Evolutionary conservation across 2,329 filamentous ascomycete genomes (phyloP), one percentile per base, ranked within the genome.

Genomic region (Microcyclosporella mali): DNA sequence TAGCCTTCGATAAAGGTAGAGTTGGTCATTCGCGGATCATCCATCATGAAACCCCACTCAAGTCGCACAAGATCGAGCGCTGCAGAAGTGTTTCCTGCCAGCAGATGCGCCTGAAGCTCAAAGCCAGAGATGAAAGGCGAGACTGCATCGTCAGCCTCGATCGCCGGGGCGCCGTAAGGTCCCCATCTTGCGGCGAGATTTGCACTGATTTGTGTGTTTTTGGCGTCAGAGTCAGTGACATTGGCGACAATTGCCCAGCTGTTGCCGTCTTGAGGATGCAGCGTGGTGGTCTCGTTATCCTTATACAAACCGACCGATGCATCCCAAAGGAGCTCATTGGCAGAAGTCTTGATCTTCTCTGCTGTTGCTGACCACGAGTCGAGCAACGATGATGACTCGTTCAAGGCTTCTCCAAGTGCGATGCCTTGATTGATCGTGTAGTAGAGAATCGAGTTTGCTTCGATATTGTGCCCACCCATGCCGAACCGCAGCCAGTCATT

Each of bases 11-110:
- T 71, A 38, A 75, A 74, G 0, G 71, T 74, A 0, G 63, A 68
- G 35, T 75, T 72, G 1, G 73, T 77, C 70, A 75, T 74, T 28
- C 70, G 64, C 0, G 71, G 66, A 41, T 75, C 70, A 12, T 75
- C 64, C 4, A 78, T 67, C 73, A 78, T 77, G 51, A 74, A 78
- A 16, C 57, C 58, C 73, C 74, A 78, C 55, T 72, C 66, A 2
- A 70, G 47, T 6, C 68, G 56, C 47, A 73, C 71, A 3, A 74
- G 56, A 2, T 61, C 68, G 1, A 74, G 57, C 0, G 66, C 70
- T 1, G 60, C 59, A 19, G 61, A 57, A 0, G 66, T 54, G 27
- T 71, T 64, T 4, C 56, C 57, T 0, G 70, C 70, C 6, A 66
- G 49, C 40, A 67, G 65, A 40, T 74, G 71, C 0, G 66, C 63